Percentiles rank a stretch among this genome's conserved stretches.
These are phyloP conservation scores for Xanthoconium stramineum DNA, from an alignment of 768 basidiomycete genomes.

Conservation along the genomic window DNA sequence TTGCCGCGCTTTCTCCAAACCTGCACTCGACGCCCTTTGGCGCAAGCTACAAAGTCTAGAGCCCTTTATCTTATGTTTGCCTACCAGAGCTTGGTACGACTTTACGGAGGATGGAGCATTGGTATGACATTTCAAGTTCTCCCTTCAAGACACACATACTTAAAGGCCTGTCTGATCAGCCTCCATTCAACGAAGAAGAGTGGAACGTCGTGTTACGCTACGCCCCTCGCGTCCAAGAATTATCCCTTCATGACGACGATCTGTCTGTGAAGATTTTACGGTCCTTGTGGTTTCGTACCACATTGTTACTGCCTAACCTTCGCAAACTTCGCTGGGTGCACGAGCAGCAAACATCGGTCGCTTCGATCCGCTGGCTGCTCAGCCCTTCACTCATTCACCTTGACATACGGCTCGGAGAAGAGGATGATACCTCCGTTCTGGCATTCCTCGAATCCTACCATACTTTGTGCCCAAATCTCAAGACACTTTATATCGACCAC, in stretches of 20 bases:
- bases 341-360: neutral
- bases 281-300: neutral
- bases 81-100: neutral
- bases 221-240: constrained; percentile 8
- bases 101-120: neutral
- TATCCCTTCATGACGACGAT: neutral
- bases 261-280: neutral
- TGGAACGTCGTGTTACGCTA: constrained; percentile 3
- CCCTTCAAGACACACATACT: too few relatives aligned
- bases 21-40: constrained; percentile 17
- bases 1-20: constrained; percentile 11
- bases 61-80: constrained; percentile 6
- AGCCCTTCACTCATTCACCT: constrained; percentile 7
- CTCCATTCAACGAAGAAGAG: neutral
- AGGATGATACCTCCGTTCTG: neutral
- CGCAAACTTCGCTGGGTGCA: neutral
- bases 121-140: neutral
- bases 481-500: constrained; percentile 1
- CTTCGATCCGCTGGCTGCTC: constrained; percentile 6
- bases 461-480: constrained; percentile 6
- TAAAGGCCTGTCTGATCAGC: neutral
- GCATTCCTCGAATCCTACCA: constrained; percentile 6
- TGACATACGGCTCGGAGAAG: neutral
- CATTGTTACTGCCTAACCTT: constrained; percentile 11
- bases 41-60: constrained; percentile 3